A percentile compares a stretch with the other conserved stretches of the same genome.
phyloP scores from a whole-genome alignment of 163 green algal species.

The Chlamydomonas reinhardtii region DNA sequence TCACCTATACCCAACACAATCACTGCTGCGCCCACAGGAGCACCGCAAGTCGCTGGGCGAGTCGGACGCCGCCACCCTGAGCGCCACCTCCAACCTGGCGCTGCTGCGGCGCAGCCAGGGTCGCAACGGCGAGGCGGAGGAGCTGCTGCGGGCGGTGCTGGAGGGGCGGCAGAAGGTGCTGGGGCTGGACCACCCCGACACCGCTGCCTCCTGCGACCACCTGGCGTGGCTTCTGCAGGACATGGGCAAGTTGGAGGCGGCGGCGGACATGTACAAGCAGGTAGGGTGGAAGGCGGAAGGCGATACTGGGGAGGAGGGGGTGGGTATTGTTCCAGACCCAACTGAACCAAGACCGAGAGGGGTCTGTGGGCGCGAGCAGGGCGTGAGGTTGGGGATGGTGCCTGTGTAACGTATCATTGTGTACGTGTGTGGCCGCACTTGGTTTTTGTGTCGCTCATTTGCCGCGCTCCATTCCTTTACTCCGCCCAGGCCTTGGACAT shows the following conservation, averaged over 20 bases:
- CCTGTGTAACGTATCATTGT: too few species aligned
- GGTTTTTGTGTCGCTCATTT: too few species aligned
- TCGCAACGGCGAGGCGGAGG: not conserved
- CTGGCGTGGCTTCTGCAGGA: slow-evolving; percentile 38
- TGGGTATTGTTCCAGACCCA: too few species aligned
- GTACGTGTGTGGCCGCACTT: too few species aligned
- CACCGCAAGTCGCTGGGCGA: slow-evolving; percentile 32
- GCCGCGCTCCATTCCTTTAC: not conserved
- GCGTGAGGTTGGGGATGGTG: too few species aligned
- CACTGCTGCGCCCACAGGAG: slow-evolving; percentile 11
- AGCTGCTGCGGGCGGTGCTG: slow-evolving; percentile 37
- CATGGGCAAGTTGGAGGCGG: slow-evolving; percentile 4
- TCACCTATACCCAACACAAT: too few species aligned
- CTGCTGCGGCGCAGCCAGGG: slow-evolving; percentile 36
- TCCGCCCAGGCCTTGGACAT: slow-evolving; percentile 13
- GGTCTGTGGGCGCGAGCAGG: too few species aligned
- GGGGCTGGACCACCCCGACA: slow-evolving; percentile 15
- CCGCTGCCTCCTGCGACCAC: slow-evolving; percentile 35
- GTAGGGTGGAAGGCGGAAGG: not conserved
- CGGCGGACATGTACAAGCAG: slow-evolving; percentile 23
- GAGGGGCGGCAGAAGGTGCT: slow-evolving; percentile 3
- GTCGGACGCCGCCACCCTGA: not conserved
- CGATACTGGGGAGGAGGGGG: not conserved
- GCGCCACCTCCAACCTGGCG: slow-evolving; percentile 19
- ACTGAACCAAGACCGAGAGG: too few species aligned